Evolutionary conservation across 2,329 filamentous ascomycete species (phyloP).

Genomic region (Zasmidium angulare): DNA sequence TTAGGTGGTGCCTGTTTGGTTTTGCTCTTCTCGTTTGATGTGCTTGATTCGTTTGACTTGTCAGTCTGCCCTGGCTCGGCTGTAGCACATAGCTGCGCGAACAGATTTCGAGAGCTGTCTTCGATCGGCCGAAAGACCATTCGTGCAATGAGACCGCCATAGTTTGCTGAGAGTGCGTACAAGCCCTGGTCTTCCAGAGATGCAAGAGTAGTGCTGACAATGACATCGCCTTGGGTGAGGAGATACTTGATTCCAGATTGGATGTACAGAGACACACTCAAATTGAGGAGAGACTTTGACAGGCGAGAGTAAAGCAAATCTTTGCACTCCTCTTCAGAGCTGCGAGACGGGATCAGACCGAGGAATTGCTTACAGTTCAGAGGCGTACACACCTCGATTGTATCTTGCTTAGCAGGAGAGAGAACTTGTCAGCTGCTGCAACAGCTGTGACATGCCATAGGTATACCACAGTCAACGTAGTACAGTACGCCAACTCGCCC

Average conservation of each 20-base stretch:
- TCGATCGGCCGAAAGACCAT: conserved; percentile 94
- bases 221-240: conserved; percentile 89
- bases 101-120: conserved; percentile 86
- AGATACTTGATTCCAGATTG: conserved; percentile 91
- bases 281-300: conserved; percentile 66
- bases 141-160: conserved; percentile 79
- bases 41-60: conserved; percentile 37
- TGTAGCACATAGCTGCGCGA: conserved; percentile 71
- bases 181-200: conserved; percentile 80
- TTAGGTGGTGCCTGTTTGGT: conserved; percentile 11
- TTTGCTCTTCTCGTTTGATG: conserved; percentile 4
- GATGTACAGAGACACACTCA: conserved; percentile 79
- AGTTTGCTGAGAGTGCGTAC: conserved; percentile 92
- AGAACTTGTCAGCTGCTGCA: conserved; percentile 63
- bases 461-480: conserved; percentile 70
- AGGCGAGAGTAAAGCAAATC: conserved; percentile 63
- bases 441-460: conserved; percentile 58
- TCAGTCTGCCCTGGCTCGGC: conserved; percentile 26
- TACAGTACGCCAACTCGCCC: conserved; percentile 77
- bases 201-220: conserved; percentile 78
- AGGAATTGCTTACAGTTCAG: conserved; percentile 20
- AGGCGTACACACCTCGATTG: conserved; percentile 41
- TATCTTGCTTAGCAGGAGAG: conserved; percentile 58
- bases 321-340: conserved; percentile 23
- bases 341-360: conserved; percentile 28